phyloP scores from a whole-genome alignment of 352 stramenopile species.

The Globisporangium abappressorium region DNA sequence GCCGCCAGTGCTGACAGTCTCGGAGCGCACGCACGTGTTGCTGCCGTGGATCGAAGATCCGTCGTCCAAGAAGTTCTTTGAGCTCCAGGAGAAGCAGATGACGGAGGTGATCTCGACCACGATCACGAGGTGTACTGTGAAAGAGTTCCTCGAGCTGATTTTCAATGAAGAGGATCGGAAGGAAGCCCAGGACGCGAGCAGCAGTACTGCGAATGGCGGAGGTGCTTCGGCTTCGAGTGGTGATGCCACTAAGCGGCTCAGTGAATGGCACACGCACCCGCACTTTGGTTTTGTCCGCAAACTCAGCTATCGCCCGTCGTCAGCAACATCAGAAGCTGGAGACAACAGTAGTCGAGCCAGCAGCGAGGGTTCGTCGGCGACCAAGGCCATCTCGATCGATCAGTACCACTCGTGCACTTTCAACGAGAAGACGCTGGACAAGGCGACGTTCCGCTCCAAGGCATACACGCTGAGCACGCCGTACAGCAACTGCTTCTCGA shows the following conservation, averaged over 20 bases:
- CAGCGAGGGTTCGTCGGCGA: slow-evolving; percentile 10
- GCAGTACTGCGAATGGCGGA: not conserved
- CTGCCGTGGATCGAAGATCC: slow-evolving; percentile 55
- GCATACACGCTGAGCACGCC: slow-evolving; percentile 63
- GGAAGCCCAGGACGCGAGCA: slow-evolving; percentile 17
- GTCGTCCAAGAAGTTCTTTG: slow-evolving; percentile 35
- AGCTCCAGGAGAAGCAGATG: slow-evolving; percentile 45
- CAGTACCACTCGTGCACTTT: slow-evolving; percentile 53
- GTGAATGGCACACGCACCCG: slow-evolving; percentile 53
- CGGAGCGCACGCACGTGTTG: slow-evolving; percentile 27
- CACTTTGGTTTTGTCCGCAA: slow-evolving; percentile 54
- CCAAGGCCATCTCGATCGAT: slow-evolving; percentile 50
- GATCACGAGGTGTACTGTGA: slow-evolving; percentile 34
- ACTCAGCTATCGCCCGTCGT: slow-evolving; percentile 36
- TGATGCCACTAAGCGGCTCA: slow-evolving; percentile 15
- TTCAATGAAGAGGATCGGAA: slow-evolving; percentile 32
- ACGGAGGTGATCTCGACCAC: slow-evolving; percentile 48
- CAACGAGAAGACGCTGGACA: slow-evolving; percentile 34
- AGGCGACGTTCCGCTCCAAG: slow-evolving; percentile 48
- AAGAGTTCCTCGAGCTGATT: slow-evolving; percentile 46
- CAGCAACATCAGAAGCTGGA: slow-evolving; percentile 8
- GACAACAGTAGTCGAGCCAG: not conserved
- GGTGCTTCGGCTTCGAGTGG: not conserved
- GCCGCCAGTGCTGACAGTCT: slow-evolving; percentile 35
- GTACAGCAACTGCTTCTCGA: slow-evolving; percentile 63